Conservation (phyloP, 176 grass and related monocot genomes). For the Cenchrus fungigraminus region DNA sequence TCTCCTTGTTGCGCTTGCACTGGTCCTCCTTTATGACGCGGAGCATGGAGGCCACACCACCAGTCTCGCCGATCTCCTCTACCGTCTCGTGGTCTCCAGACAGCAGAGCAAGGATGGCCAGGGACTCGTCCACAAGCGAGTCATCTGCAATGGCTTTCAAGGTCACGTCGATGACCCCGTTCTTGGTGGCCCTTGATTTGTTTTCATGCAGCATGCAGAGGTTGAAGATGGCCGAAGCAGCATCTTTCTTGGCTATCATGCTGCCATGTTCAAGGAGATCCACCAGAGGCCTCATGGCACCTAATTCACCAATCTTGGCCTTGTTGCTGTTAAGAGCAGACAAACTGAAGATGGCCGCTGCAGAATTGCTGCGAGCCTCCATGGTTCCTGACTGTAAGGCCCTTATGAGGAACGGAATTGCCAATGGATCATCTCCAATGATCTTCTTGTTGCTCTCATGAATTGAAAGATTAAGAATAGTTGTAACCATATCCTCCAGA, state of each 20-base stretch:
- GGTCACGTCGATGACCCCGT: conserved; percentile 57
- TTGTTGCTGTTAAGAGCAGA: conserved; percentile 81
- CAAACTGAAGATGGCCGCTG: conserved; percentile 78
- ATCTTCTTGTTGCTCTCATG: conserved; percentile 91
- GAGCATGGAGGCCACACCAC: conserved; percentile 62
- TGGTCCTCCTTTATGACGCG: conserved; percentile 58
- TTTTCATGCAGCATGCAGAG: conserved; percentile 77
- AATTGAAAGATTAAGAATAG: conserved; percentile 83
- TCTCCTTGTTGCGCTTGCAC: conserved; percentile 77
- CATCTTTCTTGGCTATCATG: conserved; percentile 69
- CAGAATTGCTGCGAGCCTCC: conserved; percentile 75
- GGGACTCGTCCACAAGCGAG: conserved; percentile 59
- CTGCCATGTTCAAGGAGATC: conserved; percentile 76
- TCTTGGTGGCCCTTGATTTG: conserved; percentile 59
- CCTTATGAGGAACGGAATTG: conserved; percentile 60
- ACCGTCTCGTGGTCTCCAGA: conserved; percentile 63
- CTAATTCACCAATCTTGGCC: conserved; percentile 58
- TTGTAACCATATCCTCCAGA: conserved; percentile 71
- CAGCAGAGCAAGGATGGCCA: conserved; percentile 70
- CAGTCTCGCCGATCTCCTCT: conserved; percentile 57
- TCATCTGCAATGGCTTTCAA: conserved; percentile 52
- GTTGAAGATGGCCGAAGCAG: conserved; percentile 75
- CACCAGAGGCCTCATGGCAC: conserved; percentile 63
- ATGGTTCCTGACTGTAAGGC: conserved; percentile 59
- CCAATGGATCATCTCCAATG: conserved; percentile 64